Base-by-base conservation (phyloP, 495 filamentous ascomycete species). In the Talaromyces thailandensis region DNA sequence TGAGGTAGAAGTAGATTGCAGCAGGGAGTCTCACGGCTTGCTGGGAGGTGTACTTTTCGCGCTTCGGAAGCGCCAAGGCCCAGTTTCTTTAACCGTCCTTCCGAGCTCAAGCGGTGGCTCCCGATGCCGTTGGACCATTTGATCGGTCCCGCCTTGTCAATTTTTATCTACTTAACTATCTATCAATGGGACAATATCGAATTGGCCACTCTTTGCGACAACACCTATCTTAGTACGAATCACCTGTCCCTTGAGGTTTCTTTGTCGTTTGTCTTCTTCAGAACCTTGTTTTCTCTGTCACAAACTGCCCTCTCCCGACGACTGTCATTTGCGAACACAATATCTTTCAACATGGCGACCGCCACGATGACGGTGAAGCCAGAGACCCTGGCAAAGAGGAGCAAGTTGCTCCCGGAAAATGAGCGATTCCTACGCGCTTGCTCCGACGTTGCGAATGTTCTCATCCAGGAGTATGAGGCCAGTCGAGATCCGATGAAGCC, bases 391-490 rank as follows among this genome's bases (percentile, higher is more conserved):
- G 73, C 73, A 64, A 82, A 81, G 64, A 67, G 81, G 18, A 73
- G 82, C 61, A 90, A 92, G 68, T 81, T 93, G 0, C 81, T 90
- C 1, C 90, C 94, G 40, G 94, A 98, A 70, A 95, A 92, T 67
- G 94, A 98, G 75, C 86, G 94, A 50, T 96, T 86, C 70, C 84
- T 98, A 77, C 84, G 91, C 66, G 92, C 91, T 57, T 98, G 95
- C 73, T 93, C 95, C 28, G 94, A 98, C 65, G 91, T 98, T 70
- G 94, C 92, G 32, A 92, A 86, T 75, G 88, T 87, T 51, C 85
- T 98, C 55, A 96, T 98, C 63, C 89, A 96, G 69, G 93, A 97
- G 67, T 87, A 93, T 70, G 94, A 98, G 73, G 77, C 88, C 21
- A 79, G 86, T 57, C 84, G 82, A 62, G 86, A 94, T 69, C 81